Evolutionary conservation across 495 filamentous ascomycete genomes (phyloP).

Genomic region (Penicillium steckii): DNA sequence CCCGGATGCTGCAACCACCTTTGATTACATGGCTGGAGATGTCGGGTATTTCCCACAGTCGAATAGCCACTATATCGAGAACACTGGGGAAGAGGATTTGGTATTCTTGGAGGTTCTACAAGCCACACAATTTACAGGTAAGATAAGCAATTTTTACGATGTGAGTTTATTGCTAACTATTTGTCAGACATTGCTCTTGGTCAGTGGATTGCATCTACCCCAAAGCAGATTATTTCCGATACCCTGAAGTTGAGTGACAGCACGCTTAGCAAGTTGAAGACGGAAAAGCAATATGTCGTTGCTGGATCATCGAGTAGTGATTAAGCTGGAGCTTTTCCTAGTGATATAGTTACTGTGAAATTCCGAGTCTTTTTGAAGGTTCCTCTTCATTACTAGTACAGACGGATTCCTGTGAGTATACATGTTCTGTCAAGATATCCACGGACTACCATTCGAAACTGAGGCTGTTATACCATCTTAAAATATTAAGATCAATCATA

Average conservation of each 20-base stretch:
- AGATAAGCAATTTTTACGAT: constrained; percentile 2
- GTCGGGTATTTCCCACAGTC: constrained; percentile 67
- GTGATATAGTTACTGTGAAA: neutral
- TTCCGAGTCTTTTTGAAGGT: too few relatives aligned
- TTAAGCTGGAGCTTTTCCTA: neutral
- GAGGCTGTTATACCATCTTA: too few relatives aligned
- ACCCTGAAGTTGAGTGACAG: constrained; percentile 56
- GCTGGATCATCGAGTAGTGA: constrained; percentile 29
- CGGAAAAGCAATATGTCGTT: constrained; percentile 61
- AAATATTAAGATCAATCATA: too few relatives aligned
- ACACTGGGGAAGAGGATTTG: constrained; percentile 65
- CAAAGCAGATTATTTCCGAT: constrained; percentile 62
- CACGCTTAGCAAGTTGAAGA: constrained; percentile 54
- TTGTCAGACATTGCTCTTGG: constrained; percentile 56
- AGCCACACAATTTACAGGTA: constrained; percentile 60
- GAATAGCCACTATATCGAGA: constrained; percentile 72
- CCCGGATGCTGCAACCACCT: constrained; percentile 58
- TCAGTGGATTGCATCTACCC: constrained; percentile 64
- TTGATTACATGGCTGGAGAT: constrained; percentile 74
- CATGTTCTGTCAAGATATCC: too few relatives aligned
- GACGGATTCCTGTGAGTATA: too few relatives aligned
- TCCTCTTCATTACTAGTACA: neutral
- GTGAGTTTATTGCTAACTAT: constrained; percentile 4
- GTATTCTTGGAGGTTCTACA: constrained; percentile 71
- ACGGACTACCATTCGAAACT: too few relatives aligned